Evolutionary conservation across 2,329 filamentous ascomycete genomes (phyloP), one percentile per base, ranked within the genome.

Genomic region (Fusarium buharicum): DNA sequence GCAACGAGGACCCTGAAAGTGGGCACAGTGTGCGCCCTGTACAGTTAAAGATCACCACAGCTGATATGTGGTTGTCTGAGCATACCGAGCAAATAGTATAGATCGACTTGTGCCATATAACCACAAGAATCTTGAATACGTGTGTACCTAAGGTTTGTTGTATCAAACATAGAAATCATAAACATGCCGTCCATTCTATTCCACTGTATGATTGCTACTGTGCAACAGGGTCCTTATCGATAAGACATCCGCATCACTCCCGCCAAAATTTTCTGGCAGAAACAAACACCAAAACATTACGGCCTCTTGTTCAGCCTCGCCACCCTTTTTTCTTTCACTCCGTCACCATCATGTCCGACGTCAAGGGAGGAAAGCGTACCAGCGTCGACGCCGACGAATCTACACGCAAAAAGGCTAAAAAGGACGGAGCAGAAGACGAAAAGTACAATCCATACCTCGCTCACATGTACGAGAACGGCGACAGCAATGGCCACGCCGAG

Each of bases 381-480:
- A 82, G 77, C 65, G 74, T 77, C 47, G 80, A 82, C 58, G 68
- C 72, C 43, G 79, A 81, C 46, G 77, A 77, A 20, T 50, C 70
- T 41, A 76, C 69, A 28, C 74, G 77, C 59, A 81, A 81, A 67
- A 84, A 81, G 74, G 72, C 74, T 37, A 77, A 76, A 62, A 81
- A 76, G 69, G 72, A 72, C 30, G 72, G 73, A 33, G 73, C 70
- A 31, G 52, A 58, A 36, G 55, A 44, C 50, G 67, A 72, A 16
- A 77, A 76, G 62, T 74, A 84, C 74, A 98, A 98, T 75, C 92
- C 91, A 1, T 98, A 99, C 80, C 87, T 99, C 62, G 91, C 93
- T 53, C 95, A 99, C 78, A 90, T 90, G 86, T 88, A 94, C 77
- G 83, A 89, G 62, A 67, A 69, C 52, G 79, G 84, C 60, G 70